phyloP scores from a whole-genome alignment of 2,329 filamentous ascomycete species.

The Tolypocladium nubicola region DNA sequence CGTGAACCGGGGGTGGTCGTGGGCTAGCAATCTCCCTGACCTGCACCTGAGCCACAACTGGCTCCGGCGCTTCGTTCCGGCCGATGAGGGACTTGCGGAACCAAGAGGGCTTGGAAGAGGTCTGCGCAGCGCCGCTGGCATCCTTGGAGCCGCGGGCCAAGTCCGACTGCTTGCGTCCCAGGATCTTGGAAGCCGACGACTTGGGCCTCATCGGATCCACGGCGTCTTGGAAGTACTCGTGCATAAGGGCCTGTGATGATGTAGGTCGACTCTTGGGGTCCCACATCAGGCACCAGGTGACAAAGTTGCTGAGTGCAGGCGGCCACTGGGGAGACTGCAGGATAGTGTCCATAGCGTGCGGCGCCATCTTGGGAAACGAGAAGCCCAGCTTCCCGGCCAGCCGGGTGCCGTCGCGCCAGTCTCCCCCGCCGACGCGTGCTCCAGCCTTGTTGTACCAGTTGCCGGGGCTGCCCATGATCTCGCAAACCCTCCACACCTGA shows the following conservation, averaged over 20 bases:
- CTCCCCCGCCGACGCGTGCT: constrained; percentile 78
- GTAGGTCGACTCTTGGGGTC: constrained; percentile 88
- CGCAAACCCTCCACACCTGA: constrained; percentile 96
- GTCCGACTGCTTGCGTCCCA: constrained; percentile 86
- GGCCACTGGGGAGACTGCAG: constrained; percentile 89
- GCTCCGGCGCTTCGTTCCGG: constrained; percentile 58
- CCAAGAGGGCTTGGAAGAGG: constrained; percentile 84
- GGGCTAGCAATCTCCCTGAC: constrained; percentile 35
- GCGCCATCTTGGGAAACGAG: constrained; percentile 98
- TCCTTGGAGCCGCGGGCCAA: constrained; percentile 61
- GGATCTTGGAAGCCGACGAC: constrained; percentile 71
- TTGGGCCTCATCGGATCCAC: constrained; percentile 88
- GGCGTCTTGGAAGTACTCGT: constrained; percentile 90
- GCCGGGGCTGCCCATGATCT: constrained; percentile 98
- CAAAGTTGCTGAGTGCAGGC: constrained; percentile 74
- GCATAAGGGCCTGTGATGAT: constrained; percentile 83
- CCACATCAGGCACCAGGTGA: constrained; percentile 99
- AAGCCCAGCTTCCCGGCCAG: constrained; percentile 94
- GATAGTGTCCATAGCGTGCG: constrained; percentile 91
- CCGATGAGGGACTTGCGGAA: constrained; percentile 91
- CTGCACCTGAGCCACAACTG: constrained; percentile 35
- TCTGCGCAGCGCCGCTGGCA: constrained; percentile 37
- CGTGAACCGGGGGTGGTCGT: constrained; percentile 33
- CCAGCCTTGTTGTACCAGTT: constrained; percentile 96
- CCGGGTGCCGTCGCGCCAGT: constrained; percentile 91